phyloP scores from a whole-genome alignment of 257 asterid genomes.

The Buddleja alternifolia region DNA sequence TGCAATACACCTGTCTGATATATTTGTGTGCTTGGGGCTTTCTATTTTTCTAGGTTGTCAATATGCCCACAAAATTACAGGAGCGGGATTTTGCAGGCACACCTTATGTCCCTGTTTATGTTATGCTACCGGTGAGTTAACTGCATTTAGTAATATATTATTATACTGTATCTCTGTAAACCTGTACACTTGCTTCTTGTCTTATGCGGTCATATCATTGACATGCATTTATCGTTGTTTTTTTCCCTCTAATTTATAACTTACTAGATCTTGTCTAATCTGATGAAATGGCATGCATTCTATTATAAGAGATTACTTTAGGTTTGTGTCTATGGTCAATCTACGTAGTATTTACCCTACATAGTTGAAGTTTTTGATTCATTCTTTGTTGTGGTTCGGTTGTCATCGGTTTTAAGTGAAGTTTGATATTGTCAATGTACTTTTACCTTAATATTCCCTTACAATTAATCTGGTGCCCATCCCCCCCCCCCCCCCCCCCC shows the following conservation, averaged over 20 bases:
- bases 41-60: slow-evolving; percentile 60
- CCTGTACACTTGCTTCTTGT: slow-evolving; percentile 6
- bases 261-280: slow-evolving; percentile 4
- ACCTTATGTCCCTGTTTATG: slow-evolving; percentile 82
- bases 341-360: slow-evolving; percentile 21
- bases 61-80: slow-evolving; percentile 64
- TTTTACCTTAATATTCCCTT: slow-evolving; percentile 10
- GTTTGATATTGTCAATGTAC: slow-evolving; percentile 17
- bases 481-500: too few species aligned
- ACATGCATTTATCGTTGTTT: slow-evolving; percentile 20
- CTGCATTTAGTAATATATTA: slow-evolving; percentile 17
- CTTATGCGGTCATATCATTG: slow-evolving; percentile 18
- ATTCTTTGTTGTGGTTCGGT: slow-evolving; percentile 26
- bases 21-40: slow-evolving; percentile 22
- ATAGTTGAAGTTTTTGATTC: not conserved
- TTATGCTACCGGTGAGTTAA: slow-evolving; percentile 91
- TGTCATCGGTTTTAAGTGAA: slow-evolving; percentile 20
- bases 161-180: slow-evolving; percentile 13
- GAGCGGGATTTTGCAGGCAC: slow-evolving; percentile 88
- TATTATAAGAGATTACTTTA: slow-evolving; percentile 16
- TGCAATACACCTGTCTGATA: slow-evolving; percentile 25
- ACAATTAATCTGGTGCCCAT: not conserved
- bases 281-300: slow-evolving; percentile 1
- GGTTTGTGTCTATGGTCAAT: slow-evolving; percentile 20
- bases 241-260: not conserved